phyloP scores from a whole-genome alignment of 192 early-diverging fungal genomes.

The Gaertneriomyces semiglobifer region DNA sequence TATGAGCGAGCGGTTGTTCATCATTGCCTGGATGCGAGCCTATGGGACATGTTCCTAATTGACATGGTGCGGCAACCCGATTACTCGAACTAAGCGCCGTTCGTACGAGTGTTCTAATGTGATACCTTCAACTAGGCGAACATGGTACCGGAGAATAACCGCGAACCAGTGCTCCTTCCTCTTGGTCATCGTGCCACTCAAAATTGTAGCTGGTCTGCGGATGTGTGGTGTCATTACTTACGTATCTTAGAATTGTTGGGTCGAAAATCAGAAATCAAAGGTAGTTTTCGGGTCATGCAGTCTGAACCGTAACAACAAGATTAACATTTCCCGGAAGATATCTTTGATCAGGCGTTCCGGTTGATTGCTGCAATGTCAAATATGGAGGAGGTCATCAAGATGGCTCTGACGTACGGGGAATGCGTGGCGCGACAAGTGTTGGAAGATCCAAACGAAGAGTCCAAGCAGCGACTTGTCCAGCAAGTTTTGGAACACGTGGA shows the following conservation, averaged over 20 bases:
- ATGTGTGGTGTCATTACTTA: conserved; percentile 55
- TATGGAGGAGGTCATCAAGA: conserved; percentile 31
- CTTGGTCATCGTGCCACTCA: conserved; percentile 52
- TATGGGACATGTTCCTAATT: conserved; percentile 69
- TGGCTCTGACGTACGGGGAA: conserved; percentile 19
- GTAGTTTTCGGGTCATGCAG: too few relatives aligned
- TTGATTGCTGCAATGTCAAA: conserved; percentile 19
- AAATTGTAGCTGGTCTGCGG: conserved; percentile 74
- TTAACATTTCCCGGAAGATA: not conserved
- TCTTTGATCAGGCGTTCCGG: conserved; percentile 14
- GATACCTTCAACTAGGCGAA: conserved; percentile 28
- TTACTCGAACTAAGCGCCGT: not conserved
- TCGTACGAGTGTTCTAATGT: not conserved
- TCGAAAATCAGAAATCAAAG: too few relatives aligned
- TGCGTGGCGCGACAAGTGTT: conserved; percentile 15
- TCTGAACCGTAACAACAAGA: too few relatives aligned
- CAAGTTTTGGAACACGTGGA: not conserved
- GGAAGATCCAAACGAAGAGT: not conserved
- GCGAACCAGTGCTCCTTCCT: conserved; percentile 30
- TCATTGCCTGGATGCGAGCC: conserved; percentile 53
- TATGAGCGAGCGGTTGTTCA: conserved; percentile 65
- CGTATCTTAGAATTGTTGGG: conserved; percentile 13
- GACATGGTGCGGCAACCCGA: conserved; percentile 46
- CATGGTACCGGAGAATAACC: conserved; percentile 29
- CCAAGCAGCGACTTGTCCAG: too few relatives aligned